Conservation (phyloP, 257 asterid species). For the Ilex asprella region DNA sequence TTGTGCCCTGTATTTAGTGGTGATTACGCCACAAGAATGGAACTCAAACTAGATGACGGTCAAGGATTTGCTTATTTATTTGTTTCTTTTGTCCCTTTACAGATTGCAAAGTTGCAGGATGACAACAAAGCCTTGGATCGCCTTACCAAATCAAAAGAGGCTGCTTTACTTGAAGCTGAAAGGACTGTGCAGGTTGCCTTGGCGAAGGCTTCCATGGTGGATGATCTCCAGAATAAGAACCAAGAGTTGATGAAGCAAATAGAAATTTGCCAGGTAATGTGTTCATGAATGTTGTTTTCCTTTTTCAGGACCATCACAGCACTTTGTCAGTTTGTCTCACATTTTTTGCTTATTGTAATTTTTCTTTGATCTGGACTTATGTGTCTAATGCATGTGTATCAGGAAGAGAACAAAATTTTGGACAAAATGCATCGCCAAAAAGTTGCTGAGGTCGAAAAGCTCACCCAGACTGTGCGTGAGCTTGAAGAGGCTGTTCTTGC, state of each 20-base stretch:
- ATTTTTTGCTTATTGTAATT: too few species aligned
- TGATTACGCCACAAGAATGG: constrained; percentile 5
- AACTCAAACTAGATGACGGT: constrained; percentile 1
- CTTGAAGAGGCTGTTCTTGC: constrained; percentile 99
- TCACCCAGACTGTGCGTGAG: constrained; percentile 94
- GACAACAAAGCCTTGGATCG: constrained; percentile 96
- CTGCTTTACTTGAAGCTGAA: constrained; percentile 94
- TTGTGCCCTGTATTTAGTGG: constrained; percentile 9
- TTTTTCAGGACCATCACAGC: too few species aligned
- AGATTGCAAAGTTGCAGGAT: constrained; percentile 95
- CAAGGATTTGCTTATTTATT: constrained; percentile 14
- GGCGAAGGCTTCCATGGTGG: constrained; percentile 98
- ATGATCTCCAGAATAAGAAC: constrained; percentile 94
- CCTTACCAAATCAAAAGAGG: constrained; percentile 95
- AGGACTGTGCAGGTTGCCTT: constrained; percentile 88
- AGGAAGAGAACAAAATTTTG: constrained; percentile 96
- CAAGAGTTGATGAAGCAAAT: constrained; percentile 97
- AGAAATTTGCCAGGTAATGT: constrained; percentile 84
- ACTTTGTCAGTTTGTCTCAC: too few species aligned
- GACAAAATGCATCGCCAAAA: constrained; percentile 93
- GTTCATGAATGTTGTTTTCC: constrained; percentile 3
- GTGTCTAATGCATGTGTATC: constrained; percentile 15
- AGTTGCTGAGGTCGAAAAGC: constrained; percentile 97
- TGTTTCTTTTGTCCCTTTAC: constrained; percentile 16
- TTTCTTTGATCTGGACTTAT: constrained; percentile 2